Conservation (phyloP, 164 flowering plant genomes). For the Kalanchoe fedtschenkoi region DNA sequence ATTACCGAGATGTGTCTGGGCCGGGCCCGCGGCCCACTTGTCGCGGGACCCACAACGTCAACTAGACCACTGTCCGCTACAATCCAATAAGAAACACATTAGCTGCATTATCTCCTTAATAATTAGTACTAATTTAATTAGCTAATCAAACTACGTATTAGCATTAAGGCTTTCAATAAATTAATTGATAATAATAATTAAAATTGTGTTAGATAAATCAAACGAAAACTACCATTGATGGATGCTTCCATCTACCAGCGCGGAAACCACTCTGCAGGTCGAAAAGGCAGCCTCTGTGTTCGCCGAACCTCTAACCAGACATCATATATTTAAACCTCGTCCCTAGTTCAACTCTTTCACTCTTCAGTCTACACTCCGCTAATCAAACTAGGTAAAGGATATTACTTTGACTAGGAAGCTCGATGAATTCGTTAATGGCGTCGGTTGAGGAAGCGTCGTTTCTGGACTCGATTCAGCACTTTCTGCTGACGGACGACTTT, state of each 20-base stretch:
- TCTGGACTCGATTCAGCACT: conserved; percentile 3
- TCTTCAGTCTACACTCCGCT: not conserved
- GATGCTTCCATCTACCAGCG: conserved; percentile 5
- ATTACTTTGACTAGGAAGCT: not conserved
- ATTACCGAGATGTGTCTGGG: not conserved
- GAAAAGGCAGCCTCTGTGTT: not conserved
- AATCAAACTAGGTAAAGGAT: not conserved
- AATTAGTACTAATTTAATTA: too few species aligned
- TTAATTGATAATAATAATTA: not conserved
- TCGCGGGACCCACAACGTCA: not conserved
- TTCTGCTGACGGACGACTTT: not conserved
- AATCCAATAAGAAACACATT: too few species aligned
- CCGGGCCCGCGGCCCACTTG: not conserved
- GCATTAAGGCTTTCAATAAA: not conserved
- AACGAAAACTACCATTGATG: not conserved
- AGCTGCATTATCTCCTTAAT: too few species aligned
- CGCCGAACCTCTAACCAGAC: not conserved
- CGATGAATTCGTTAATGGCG: conserved; percentile 5
- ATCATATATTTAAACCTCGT: not conserved
- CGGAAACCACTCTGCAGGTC: not conserved
- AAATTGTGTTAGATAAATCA: too few species aligned
- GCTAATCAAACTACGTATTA: not conserved
- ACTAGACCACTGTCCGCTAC: not conserved
- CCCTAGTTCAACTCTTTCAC: not conserved
- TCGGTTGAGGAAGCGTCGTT: conserved; percentile 4